These are phyloP conservation scores for Isatis lusitanica DNA, from an alignment of 441 rosid species.

Conservation along the genomic window DNA sequence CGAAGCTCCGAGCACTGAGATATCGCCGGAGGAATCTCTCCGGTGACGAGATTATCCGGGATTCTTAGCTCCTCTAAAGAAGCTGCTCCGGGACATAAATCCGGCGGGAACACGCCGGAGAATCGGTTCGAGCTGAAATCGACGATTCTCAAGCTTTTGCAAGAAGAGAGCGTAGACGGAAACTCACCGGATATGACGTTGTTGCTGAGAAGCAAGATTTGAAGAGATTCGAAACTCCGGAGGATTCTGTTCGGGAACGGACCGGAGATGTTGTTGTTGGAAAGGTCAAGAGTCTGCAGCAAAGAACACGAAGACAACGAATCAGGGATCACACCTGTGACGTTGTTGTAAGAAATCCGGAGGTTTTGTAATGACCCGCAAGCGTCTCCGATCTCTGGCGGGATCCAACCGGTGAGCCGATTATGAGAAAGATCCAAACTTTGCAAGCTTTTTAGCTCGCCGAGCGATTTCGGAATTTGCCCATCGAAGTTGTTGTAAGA, in stretches of 20 bases:
- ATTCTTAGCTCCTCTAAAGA: conserved; percentile 75
- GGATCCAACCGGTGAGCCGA: conserved; percentile 78
- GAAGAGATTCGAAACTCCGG: conserved; percentile 57
- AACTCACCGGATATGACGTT: conserved; percentile 72
- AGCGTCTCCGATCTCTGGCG: conserved; percentile 69
- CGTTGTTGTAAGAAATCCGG: conserved; percentile 65
- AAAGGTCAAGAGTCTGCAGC: conserved; percentile 72
- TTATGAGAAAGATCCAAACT: conserved; percentile 78
- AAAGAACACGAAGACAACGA: conserved; percentile 67
- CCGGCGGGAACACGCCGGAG: conserved; percentile 71
- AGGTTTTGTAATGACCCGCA: conserved; percentile 66
- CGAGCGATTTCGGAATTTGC: conserved; percentile 63
- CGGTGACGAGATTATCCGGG: conserved; percentile 77
- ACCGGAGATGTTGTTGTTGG: conserved; percentile 87
- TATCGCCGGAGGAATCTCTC: conserved; percentile 69
- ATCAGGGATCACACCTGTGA: conserved; percentile 69
- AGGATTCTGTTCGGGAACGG: conserved; percentile 68
- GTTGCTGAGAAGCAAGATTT: conserved; percentile 65
- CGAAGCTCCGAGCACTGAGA: conserved; percentile 74
- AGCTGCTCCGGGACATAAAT: conserved; percentile 83
- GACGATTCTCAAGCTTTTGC: conserved; percentile 60
- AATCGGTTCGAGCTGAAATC: conserved; percentile 85
- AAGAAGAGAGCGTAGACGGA: conserved; percentile 66
- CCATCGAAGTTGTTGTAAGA: conserved; percentile 67
- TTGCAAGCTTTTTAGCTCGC: conserved; percentile 56